Evolutionary conservation across 2,329 filamentous ascomycete species (phyloP).

Genomic region (Calonectria henricotiae): DNA sequence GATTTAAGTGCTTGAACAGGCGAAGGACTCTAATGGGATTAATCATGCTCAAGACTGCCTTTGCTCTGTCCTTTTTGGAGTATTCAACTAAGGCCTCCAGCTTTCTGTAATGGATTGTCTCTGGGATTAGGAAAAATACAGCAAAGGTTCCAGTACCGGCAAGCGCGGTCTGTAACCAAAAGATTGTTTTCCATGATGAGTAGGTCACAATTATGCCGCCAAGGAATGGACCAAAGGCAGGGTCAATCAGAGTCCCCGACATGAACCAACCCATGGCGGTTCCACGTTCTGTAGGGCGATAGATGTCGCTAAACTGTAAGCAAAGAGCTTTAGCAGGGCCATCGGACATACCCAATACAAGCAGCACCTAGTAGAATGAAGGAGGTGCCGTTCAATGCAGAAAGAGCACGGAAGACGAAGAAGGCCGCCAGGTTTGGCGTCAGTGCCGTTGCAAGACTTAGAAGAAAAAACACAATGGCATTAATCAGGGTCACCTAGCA

Average conservation of each 20-base stretch:
- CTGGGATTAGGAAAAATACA: constrained; percentile 78
- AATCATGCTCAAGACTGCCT: constrained; percentile 74
- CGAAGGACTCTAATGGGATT: constrained; percentile 77
- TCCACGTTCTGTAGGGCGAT: constrained; percentile 78
- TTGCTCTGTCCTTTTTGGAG: constrained; percentile 65
- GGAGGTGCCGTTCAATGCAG: constrained; percentile 82
- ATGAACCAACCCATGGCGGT: constrained; percentile 84
- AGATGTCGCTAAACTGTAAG: constrained; percentile 67
- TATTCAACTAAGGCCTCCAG: constrained; percentile 75
- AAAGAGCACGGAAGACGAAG: constrained; percentile 82
- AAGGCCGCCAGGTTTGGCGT: constrained; percentile 81
- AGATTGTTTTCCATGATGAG: constrained; percentile 82
- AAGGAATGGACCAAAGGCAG: constrained; percentile 80
- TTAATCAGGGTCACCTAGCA: constrained; percentile 66
- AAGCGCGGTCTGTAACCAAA: constrained; percentile 83
- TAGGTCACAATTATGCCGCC: constrained; percentile 85
- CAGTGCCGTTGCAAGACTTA: constrained; percentile 81
- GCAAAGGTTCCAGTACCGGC: constrained; percentile 73
- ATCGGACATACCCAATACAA: constrained; percentile 73
- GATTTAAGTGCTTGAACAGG: constrained; percentile 79
- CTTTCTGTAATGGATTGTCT: constrained; percentile 79
- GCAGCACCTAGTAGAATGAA: constrained; percentile 82
- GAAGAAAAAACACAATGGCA: constrained; percentile 76
- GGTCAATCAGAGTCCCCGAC: constrained; percentile 80
- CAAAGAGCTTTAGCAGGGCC: neutral